Evolutionary conservation across 176 grass and related monocot genomes (phyloP).

Genomic region (Oryza meridionalis): DNA sequence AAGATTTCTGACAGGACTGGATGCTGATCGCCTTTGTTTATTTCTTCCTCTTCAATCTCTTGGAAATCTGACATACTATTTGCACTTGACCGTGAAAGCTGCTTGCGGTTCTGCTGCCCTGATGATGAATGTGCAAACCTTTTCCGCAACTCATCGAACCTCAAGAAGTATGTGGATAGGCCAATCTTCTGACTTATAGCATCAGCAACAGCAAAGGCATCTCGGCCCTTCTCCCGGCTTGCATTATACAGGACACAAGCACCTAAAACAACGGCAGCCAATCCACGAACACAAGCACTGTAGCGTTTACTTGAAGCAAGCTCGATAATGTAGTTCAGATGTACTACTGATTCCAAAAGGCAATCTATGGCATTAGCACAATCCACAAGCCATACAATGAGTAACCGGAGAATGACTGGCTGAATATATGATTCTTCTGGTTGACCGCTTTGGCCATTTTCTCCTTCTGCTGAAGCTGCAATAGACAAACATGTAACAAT

Average conservation of each 20-base stretch:
- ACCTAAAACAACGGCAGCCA: slow-evolving; percentile 88
- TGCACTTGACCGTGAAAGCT: slow-evolving; percentile 77
- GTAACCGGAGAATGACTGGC: slow-evolving; percentile 79
- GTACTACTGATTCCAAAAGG: slow-evolving; percentile 72
- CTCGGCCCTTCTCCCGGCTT: slow-evolving; percentile 68
- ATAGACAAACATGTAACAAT: slow-evolving; percentile 85
- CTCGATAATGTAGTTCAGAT: slow-evolving; percentile 84
- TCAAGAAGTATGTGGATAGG: slow-evolving; percentile 74
- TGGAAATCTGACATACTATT: slow-evolving; percentile 76
- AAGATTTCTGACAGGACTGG: slow-evolving; percentile 79
- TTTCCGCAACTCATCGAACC: slow-evolving; percentile 86
- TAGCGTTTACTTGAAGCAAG: slow-evolving; percentile 75
- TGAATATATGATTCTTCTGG: slow-evolving; percentile 61
- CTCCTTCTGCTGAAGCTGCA: slow-evolving; percentile 63
- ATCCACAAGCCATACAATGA: slow-evolving; percentile 79
- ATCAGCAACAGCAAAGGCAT: slow-evolving; percentile 85
- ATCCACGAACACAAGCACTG: slow-evolving; percentile 68
- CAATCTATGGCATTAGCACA: slow-evolving; percentile 87
- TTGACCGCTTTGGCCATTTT: slow-evolving; percentile 57
- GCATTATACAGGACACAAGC: slow-evolving; percentile 84
- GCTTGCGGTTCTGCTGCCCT: slow-evolving; percentile 56
- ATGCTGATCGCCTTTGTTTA: slow-evolving; percentile 62
- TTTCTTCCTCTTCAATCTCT: slow-evolving; percentile 78
- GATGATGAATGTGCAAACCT: slow-evolving; percentile 51
- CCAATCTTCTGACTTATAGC: slow-evolving; percentile 90